A percentile compares a stretch with the other conserved stretches of the same genome.
phyloP scores from a whole-genome alignment of 2,329 filamentous ascomycete species.

The Alternaria arborescens region DNA sequence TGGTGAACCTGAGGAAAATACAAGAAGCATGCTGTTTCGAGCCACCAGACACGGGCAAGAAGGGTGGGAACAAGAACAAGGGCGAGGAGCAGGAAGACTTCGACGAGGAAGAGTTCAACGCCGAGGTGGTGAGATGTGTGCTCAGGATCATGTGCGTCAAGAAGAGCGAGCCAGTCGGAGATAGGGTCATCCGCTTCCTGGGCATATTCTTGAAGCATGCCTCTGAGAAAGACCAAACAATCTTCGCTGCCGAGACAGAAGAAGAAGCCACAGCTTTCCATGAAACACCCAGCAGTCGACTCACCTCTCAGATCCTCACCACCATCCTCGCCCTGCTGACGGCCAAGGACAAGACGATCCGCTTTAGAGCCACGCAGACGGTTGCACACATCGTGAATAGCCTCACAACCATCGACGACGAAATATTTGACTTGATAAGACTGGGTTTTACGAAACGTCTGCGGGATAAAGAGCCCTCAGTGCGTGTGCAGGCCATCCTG shows the following conservation, averaged over 20 bases:
- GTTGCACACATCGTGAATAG: slow-evolving; percentile 92
- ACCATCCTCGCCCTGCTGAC: slow-evolving; percentile 77
- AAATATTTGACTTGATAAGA: slow-evolving; percentile 83
- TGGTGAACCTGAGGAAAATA: slow-evolving; percentile 85
- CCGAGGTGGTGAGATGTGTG: slow-evolving; percentile 83
- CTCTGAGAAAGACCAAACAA: slow-evolving; percentile 60
- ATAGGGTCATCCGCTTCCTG: slow-evolving; percentile 84
- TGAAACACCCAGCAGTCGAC: slow-evolving; percentile 83
- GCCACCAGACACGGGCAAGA: slow-evolving; percentile 60
- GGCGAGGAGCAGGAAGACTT: slow-evolving; percentile 67
- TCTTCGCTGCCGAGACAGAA: slow-evolving; percentile 59
- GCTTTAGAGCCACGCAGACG: slow-evolving; percentile 89
- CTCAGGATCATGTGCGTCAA: slow-evolving; percentile 84
- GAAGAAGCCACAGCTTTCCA: slow-evolving; percentile 75
- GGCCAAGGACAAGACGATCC: slow-evolving; percentile 90
- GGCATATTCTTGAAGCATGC: slow-evolving; percentile 83
- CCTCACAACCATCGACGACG: slow-evolving; percentile 89
- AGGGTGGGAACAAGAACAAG: slow-evolving; percentile 43
- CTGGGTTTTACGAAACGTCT: slow-evolving; percentile 83
- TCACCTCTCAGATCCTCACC: slow-evolving; percentile 77
- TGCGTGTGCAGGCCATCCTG: slow-evolving; percentile 89
- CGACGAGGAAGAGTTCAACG: slow-evolving; percentile 86
- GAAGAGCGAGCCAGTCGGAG: slow-evolving; percentile 89
- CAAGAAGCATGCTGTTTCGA: slow-evolving; percentile 82
- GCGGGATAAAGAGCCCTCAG: slow-evolving; percentile 91